These are phyloP conservation scores for Globisporangium takayamanum DNA, from an alignment of 352 stramenopile species.

Conservation along the genomic window DNA sequence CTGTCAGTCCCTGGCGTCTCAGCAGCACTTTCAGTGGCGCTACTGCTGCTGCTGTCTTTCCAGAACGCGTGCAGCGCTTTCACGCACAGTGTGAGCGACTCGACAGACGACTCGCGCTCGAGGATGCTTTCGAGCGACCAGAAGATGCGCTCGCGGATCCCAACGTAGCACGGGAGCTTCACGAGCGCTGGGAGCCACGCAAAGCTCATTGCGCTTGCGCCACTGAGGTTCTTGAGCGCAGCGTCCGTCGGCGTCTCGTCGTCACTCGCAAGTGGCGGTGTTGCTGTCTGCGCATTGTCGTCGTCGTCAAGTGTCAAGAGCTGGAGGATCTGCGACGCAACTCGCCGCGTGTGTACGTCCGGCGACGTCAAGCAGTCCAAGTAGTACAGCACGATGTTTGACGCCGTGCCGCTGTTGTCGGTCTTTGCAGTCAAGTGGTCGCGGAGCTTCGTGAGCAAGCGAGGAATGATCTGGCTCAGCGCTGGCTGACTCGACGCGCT, in stretches of 20 bases:
- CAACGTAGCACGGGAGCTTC: conserved; percentile 59
- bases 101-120: conserved; percentile 62
- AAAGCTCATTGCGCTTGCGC: conserved; percentile 41
- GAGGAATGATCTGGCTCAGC: conserved; percentile 42
- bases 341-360: conserved; percentile 37
- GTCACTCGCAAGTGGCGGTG: conserved; percentile 10
- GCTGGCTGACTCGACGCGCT: conserved; percentile 26
- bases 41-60: conserved; percentile 22
- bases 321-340: conserved; percentile 61
- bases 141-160: conserved; percentile 55
- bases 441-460: conserved; percentile 46
- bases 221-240: conserved; percentile 16
- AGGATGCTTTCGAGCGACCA: conserved; percentile 62
- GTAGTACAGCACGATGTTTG: conserved; percentile 63
- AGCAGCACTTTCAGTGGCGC: not conserved
- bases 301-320: conserved; percentile 40
- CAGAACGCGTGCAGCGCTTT: conserved; percentile 64
- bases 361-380: conserved; percentile 60
- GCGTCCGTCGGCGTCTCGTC: conserved; percentile 23
- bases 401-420: conserved; percentile 27
- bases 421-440: conserved; percentile 37
- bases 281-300: conserved; percentile 9
- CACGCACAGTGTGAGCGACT: conserved; percentile 57
- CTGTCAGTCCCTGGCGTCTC: not conserved
- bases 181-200: conserved; percentile 54